Conservation (phyloP, 305 asterid species). For the Fraxinus dipetala region DNA sequence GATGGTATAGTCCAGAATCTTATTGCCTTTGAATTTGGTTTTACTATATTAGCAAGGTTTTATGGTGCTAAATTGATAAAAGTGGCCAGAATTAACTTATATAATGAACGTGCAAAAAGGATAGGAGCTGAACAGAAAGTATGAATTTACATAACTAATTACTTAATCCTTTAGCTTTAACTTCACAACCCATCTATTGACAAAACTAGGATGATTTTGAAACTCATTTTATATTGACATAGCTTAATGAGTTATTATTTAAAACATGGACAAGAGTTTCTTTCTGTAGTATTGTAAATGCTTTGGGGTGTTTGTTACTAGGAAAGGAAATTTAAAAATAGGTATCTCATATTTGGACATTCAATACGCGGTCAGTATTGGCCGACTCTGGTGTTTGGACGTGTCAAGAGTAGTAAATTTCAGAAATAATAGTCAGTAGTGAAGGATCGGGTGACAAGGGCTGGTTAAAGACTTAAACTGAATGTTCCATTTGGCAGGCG, state of each 20-base stretch:
- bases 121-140: not conserved
- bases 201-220: not conserved
- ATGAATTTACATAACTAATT: not conserved
- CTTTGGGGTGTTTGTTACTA: not conserved
- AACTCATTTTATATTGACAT: not conserved
- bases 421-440: not conserved
- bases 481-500: not conserved
- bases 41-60: not conserved
- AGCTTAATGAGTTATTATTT: not conserved
- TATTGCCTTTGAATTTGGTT: slow-evolving; percentile 11
- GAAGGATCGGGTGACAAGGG: not conserved
- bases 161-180: not conserved
- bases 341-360: not conserved
- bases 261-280: not conserved
- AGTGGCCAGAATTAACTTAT: not conserved
- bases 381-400: not conserved
- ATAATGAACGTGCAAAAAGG: not conserved
- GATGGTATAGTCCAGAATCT: slow-evolving; percentile 50
- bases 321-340: not conserved
- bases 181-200: not conserved
- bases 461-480: not conserved
- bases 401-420: not conserved
- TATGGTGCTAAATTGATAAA: not conserved
- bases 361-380: not conserved
- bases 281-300: not conserved